A percentile compares a stretch with the other conserved stretches of the same genome.
Evolutionary conservation across 148 eudicot species (phyloP).

Genomic region (Simmondsia chinensis): DNA sequence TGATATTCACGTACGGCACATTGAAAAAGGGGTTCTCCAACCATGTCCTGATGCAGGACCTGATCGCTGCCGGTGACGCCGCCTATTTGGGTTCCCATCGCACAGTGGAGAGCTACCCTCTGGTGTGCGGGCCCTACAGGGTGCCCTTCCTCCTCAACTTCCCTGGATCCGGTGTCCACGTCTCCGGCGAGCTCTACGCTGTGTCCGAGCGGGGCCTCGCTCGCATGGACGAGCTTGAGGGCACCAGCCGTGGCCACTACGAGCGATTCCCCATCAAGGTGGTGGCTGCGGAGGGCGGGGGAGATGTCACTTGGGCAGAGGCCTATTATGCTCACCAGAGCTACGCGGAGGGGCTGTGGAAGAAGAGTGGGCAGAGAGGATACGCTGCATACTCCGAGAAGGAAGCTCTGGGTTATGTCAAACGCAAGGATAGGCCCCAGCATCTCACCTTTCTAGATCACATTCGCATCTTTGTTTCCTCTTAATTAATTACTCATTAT

Average conservation of each 20-base stretch:
- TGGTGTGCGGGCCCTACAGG: constrained; percentile 50
- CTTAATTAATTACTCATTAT: too few species aligned
- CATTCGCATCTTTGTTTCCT: constrained; percentile 22
- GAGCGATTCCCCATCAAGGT: constrained; percentile 30
- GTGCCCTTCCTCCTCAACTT: constrained; percentile 59
- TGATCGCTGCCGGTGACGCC: constrained; percentile 38
- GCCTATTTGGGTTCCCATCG: constrained; percentile 19
- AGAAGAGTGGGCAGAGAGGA: constrained; percentile 29
- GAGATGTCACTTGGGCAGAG: constrained; percentile 10
- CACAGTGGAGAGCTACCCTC: constrained; percentile 24
- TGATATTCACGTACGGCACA: constrained; percentile 70
- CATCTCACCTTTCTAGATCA: constrained; percentile 29
- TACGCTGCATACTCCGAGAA: constrained; percentile 18
- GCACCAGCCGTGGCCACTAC: constrained; percentile 36
- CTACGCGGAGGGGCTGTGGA: constrained; percentile 46
- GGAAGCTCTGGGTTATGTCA: constrained; percentile 32
- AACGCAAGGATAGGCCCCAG: constrained; percentile 34
- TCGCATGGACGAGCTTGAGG: constrained; percentile 52
- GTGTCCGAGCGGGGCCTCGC: constrained; percentile 29
- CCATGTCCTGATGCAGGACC: constrained; percentile 38
- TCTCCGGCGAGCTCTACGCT: constrained; percentile 48
- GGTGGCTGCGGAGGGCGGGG: background rate
- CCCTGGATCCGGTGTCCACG: constrained; percentile 35
- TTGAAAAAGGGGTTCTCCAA: constrained; percentile 53
- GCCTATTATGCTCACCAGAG: constrained; percentile 50